Conservation (phyloP, 202 grass and related monocot species). For the Digitaria exilis region DNA sequence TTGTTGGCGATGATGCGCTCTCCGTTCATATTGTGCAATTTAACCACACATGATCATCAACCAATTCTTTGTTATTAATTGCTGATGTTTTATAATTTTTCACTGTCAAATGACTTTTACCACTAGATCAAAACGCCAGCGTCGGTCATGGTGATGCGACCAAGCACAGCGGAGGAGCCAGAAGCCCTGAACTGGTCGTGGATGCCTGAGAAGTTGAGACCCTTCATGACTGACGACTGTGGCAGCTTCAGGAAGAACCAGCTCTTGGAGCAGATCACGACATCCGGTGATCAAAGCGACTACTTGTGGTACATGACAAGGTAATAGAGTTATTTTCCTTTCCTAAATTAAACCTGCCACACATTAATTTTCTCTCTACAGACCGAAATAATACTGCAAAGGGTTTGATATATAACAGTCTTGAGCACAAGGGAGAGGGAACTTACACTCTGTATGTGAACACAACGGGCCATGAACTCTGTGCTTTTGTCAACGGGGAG, state of each 20-base stretch:
- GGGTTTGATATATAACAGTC: background rate
- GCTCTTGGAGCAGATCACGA: conserved; percentile 67
- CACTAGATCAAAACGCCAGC: conserved; percentile 61
- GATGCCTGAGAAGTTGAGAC: conserved; percentile 57
- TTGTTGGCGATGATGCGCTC: no score
- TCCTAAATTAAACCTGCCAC: no score
- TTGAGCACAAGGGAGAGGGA: conserved; percentile 46
- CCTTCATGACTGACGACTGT: conserved; percentile 40
- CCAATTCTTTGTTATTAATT: background rate
- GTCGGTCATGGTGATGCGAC: conserved; percentile 61
- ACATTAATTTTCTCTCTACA: background rate
- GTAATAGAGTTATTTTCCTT: background rate
- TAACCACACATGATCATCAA: no score
- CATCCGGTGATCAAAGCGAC: conserved; percentile 60
- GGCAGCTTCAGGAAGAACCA: conserved; percentile 44
- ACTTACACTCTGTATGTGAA: conserved; percentile 48
- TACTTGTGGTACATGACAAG: conserved; percentile 89
- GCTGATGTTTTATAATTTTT: background rate
- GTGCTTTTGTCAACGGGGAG: conserved; percentile 71
- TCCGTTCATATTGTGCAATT: no score
- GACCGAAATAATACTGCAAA: background rate
- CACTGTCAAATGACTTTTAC: background rate
- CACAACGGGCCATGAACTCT: conserved; percentile 67
- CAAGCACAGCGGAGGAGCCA: background rate
- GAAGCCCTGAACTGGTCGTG: conserved; percentile 56